Conservation (phyloP, 148 eudicot genomes). For the Beta vulgaris region DNA sequence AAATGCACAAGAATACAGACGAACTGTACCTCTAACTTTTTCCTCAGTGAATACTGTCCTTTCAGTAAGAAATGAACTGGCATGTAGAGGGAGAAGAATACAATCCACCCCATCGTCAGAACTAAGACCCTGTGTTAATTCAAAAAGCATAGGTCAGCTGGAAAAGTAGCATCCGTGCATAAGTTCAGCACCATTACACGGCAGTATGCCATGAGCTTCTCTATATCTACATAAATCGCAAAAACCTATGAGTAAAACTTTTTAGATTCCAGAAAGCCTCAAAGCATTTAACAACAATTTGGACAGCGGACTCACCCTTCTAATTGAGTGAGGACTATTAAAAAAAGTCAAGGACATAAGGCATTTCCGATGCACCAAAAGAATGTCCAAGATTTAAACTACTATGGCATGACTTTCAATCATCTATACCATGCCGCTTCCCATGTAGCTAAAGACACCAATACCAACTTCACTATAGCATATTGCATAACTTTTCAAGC, state of each 20-base stretch:
- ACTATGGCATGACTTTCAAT: too few relatives aligned
- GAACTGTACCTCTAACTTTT: slow-evolving; percentile 70
- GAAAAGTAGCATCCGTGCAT: not conserved
- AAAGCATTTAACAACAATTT: too few relatives aligned
- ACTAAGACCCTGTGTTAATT: slow-evolving; percentile 64
- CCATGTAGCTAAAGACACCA: too few relatives aligned
- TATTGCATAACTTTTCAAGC: too few relatives aligned
- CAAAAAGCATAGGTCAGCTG: slow-evolving; percentile 4
- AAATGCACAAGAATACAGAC: not conserved
- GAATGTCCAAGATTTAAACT: too few relatives aligned
- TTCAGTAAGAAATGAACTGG: slow-evolving; percentile 84
- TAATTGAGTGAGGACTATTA: too few relatives aligned
- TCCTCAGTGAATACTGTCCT: slow-evolving; percentile 86
- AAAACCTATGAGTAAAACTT: not conserved
- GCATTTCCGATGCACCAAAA: too few relatives aligned
- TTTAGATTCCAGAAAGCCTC: not conserved
- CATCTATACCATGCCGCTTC: too few relatives aligned
- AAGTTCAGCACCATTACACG: not conserved
- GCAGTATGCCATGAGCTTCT: not conserved
- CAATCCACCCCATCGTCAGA: slow-evolving; percentile 84
- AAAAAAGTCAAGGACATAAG: too few relatives aligned
- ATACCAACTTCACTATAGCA: too few relatives aligned
- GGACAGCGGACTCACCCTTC: too few relatives aligned
- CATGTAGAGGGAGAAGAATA: slow-evolving; percentile 88
- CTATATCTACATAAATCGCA: not conserved